Base-by-base conservation (phyloP, 306 rosid genomes). In the Pachyrhizus erosus region DNA sequence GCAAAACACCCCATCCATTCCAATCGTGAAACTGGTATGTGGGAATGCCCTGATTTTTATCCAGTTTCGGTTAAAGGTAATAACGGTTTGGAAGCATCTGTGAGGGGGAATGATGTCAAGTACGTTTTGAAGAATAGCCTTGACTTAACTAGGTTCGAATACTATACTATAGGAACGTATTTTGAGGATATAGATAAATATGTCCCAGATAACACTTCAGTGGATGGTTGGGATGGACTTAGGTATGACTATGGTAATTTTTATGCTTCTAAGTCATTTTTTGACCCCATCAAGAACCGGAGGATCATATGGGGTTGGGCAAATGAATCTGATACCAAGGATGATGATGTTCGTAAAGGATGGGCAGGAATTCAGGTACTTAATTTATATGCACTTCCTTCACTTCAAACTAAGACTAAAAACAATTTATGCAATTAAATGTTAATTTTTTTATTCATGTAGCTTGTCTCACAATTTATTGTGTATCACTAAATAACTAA, bases 241-340 rank as follows among this genome's bases (percentile, higher is more conserved):
- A 86, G 98, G 75, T 96, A 93, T 76, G 99, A 96, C 14, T 96
- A 96, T 34, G 99, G 98, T 0, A 96, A 92, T 68, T 96, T 91
- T 37, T 96, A 96, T 82, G 99, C 99, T 52, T 96, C 99, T 0
- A 96, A 96, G 73, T 80, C 98, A 12, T 96, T 93, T 76, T 93
- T 84, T 83, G 97, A 96, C 73, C 84, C 87, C 0, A 84, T 14
- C 7, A 89, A 10, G 82, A 84, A 86, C 7, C 57, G 98, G 7
- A 92, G 98, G 48, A 75, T 96, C 24, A 26, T 96, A 79, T 93
- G 96, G 99, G 98, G 96, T 58, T 96, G 99, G 98, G 94, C 97
- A 0, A 96, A 96, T 33, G 98, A 93, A 73, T 96, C 99, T 13
- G 98, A 96, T 23, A 5, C 80, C 0, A 0, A 4, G 6, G 1